Conservation (phyloP, 257 asterid genomes). For the Ajuga chamaepitys region DNA sequence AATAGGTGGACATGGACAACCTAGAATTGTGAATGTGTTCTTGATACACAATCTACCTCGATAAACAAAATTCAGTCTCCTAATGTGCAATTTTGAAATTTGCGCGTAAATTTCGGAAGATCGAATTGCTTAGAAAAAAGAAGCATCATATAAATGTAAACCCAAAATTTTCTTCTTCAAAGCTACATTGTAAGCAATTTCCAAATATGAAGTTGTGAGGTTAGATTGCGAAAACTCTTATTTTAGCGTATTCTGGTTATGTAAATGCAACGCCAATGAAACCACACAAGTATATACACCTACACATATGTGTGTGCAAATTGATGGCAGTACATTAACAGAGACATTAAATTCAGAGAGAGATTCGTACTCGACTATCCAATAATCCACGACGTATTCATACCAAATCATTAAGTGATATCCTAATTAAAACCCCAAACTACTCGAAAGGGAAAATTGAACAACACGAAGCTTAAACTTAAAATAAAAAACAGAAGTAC, state of each 20-base stretch:
- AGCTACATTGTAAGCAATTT: background rate
- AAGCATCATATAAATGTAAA: background rate
- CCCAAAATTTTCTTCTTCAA: background rate
- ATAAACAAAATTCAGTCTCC: background rate
- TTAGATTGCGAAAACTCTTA: background rate
- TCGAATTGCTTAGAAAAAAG: background rate
- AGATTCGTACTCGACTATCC: background rate
- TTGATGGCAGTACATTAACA: background rate
- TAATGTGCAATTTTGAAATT: background rate
- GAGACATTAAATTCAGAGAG: slow-evolving; percentile 1
- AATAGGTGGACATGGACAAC: background rate
- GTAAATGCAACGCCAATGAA: background rate
- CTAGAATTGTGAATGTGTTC: background rate
- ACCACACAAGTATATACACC: background rate
- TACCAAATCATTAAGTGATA: background rate
- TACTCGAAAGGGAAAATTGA: background rate
- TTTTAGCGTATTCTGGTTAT: background rate
- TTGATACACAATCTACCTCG: background rate
- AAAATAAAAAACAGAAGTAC: too few species aligned
- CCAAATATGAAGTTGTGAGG: background rate
- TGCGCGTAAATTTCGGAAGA: background rate
- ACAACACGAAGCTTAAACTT: too few species aligned
- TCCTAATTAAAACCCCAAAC: background rate
- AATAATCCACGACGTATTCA: background rate
- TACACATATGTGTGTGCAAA: background rate